These are phyloP conservation scores for Paracamarosporium sp. DNA, from an alignment of 2,329 filamentous ascomycete genomes.

Conservation along the genomic window DNA sequence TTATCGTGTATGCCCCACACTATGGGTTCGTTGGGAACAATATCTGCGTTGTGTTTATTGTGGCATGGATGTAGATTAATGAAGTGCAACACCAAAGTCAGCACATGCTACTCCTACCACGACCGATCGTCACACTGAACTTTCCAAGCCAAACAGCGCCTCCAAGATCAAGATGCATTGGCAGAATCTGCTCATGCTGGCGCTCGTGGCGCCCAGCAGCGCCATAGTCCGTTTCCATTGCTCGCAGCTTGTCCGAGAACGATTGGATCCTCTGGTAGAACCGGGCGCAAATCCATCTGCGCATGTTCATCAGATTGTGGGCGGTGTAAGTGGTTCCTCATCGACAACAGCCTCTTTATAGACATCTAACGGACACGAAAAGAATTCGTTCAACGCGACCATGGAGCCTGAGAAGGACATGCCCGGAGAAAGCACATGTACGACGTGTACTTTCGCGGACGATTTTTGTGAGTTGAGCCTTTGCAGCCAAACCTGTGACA, in stretches of 20 bases:
- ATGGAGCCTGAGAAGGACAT: slow-evolving; percentile 25
- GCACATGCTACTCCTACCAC: neutral
- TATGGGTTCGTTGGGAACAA: slow-evolving; percentile 10
- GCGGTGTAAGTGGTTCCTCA: slow-evolving; percentile 17
- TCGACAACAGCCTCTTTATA: neutral
- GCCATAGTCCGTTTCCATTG: slow-evolving; percentile 32
- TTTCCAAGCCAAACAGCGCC: neutral
- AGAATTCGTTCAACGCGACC: slow-evolving; percentile 29
- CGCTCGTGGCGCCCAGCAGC: slow-evolving; percentile 20
- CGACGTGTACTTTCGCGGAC: slow-evolving; percentile 22
- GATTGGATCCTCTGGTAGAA: slow-evolving; percentile 27
- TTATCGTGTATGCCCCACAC: slow-evolving; percentile 20
- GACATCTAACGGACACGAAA: slow-evolving; percentile 2
- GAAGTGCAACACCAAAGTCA: neutral
- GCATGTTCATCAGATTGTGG: slow-evolving; percentile 33
- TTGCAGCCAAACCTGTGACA: too few relatives aligned
- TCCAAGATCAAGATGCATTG: slow-evolving; percentile 20
- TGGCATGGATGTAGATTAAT: slow-evolving; percentile 8
- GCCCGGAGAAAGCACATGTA: slow-evolving; percentile 25
- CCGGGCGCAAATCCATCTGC: slow-evolving; percentile 25
- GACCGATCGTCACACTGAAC: neutral
- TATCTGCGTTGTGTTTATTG: slow-evolving; percentile 3
- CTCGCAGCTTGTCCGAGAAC: slow-evolving; percentile 27
- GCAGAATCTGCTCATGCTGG: slow-evolving; percentile 16
- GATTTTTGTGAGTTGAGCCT: slow-evolving; percentile 17